These are phyloP conservation scores for Apiosordaria backusii DNA, from an alignment of 495 filamentous ascomycete genomes.

Conservation along the genomic window DNA sequence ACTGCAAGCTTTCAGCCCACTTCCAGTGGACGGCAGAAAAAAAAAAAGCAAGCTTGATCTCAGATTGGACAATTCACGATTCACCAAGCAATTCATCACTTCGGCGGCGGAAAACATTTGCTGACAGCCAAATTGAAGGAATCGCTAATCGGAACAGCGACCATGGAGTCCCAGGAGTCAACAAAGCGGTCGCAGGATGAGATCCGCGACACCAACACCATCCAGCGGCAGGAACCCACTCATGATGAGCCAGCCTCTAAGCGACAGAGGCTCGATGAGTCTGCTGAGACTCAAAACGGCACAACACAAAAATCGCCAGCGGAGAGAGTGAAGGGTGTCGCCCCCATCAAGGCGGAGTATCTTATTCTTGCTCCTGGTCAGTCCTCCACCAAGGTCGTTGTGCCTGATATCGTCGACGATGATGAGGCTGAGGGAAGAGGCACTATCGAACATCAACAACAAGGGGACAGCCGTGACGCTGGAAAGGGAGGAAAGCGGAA, in stretches of 20 bases:
- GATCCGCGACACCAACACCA: slow-evolving; percentile 6
- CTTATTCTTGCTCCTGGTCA: slow-evolving; percentile 44
- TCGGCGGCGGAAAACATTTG: background rate
- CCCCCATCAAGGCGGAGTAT: slow-evolving; percentile 82
- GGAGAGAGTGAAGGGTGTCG: slow-evolving; percentile 62
- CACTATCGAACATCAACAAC: slow-evolving; percentile 43
- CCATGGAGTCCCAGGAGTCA: slow-evolving; percentile 25
- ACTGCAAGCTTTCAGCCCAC: background rate
- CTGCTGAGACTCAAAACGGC: slow-evolving; percentile 5
- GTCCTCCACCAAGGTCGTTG: slow-evolving; percentile 10
- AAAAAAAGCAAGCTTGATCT: slow-evolving; percentile 3
- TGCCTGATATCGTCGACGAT: slow-evolving; percentile 48
- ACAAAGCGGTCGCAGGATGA: slow-evolving; percentile 21
- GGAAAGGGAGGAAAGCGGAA: slow-evolving; percentile 41
- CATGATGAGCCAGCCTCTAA: slow-evolving; percentile 53
- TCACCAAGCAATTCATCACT: background rate
- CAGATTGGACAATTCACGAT: slow-evolving; percentile 2
- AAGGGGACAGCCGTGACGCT: slow-evolving; percentile 25
- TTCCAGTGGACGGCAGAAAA: background rate
- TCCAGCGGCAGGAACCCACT: slow-evolving; percentile 1
- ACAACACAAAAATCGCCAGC: slow-evolving; percentile 15
- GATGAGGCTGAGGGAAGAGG: slow-evolving; percentile 63
- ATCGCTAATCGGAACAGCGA: background rate
- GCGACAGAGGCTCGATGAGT: slow-evolving; percentile 51
- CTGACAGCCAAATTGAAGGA: background rate